A percentile compares a stretch with the other conserved stretches of the same genome.
phyloP scores from a whole-genome alignment of 768 basidiomycete genomes.

The Psilocybe subaeruginosa region DNA sequence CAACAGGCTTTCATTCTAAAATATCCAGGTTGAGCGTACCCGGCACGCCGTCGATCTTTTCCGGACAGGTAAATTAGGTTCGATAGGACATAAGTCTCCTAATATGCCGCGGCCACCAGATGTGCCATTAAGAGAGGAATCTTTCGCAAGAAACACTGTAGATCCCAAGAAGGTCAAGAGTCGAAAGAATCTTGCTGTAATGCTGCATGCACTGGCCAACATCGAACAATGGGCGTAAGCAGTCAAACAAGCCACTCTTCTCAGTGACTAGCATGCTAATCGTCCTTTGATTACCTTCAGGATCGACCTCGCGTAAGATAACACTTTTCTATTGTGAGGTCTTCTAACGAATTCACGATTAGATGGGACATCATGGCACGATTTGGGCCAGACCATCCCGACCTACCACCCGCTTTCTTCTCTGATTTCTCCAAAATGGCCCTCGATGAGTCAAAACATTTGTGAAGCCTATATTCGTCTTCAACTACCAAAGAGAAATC shows the following conservation, averaged over 20 bases:
- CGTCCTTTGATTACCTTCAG: slow-evolving; percentile 29
- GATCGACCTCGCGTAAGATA: slow-evolving; percentile 72
- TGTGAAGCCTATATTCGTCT: slow-evolving; percentile 35
- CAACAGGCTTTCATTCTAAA: background rate
- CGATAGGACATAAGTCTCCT: slow-evolving; percentile 61
- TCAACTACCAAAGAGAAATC: background rate
- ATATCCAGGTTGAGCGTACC: slow-evolving; percentile 62
- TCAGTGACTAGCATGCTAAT: background rate
- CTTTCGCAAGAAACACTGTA: slow-evolving; percentile 52
- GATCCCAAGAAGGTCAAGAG: slow-evolving; percentile 62
- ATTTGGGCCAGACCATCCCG: slow-evolving; percentile 61
- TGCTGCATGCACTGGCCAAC: slow-evolving; percentile 83
- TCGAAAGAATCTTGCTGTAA: slow-evolving; percentile 66
- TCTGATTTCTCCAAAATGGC: slow-evolving; percentile 85
- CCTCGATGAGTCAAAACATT: slow-evolving; percentile 86
- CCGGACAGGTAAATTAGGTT: slow-evolving; percentile 66
- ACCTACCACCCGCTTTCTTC: slow-evolving; percentile 76
- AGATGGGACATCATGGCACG: slow-evolving; percentile 87
- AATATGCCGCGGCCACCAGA: slow-evolving; percentile 59
- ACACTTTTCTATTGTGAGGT: background rate
- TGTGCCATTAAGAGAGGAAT: slow-evolving; percentile 63
- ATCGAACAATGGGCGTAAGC: slow-evolving; percentile 91
- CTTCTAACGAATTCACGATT: background rate
- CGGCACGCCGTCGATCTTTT: slow-evolving; percentile 70
- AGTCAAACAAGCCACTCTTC: background rate